Evolutionary conservation across 2,329 filamentous ascomycete genomes (phyloP), one percentile per base, ranked within the genome.

Genomic region (Penicillium verrucosum): DNA sequence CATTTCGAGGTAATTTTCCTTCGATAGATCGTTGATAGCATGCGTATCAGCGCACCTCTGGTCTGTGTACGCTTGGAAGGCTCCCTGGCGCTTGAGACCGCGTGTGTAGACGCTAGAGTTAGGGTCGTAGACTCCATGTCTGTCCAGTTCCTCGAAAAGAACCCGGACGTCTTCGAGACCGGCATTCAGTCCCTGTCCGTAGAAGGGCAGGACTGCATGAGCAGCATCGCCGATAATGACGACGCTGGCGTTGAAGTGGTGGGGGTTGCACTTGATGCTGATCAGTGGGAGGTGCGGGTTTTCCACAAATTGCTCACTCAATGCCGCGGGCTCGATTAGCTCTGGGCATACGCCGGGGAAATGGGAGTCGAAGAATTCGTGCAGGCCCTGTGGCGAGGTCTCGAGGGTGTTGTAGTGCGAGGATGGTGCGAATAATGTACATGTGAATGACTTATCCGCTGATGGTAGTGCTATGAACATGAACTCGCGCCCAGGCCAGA

Each of bases 401-500:
- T 92, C 88, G 1, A 99, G 82, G 1, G 80, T 73, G 3, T 81
- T 77, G 70, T 91, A 96, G 54, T 89, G 81, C 2, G 79, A 74
- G 37, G 87, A 84, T 0, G 92, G 89, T 38, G 95, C 83, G 73
- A 99, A 99, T 3, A 99, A 82, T 0, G 95, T 99, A 73, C 92
- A 96, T 0, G 92, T 97, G 71, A 99, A 99, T 2, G 90, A 89
- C 55, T 90, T 92, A 71, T 97, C 92, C 74, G 90, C 73, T n/a
- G 81, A 81, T 0, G 94, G 93, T 42, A 99, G 92, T 18, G 94
- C 95, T 69, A 99, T 99, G 76, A 99, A 99, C 95, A 99, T 97
- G 68, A 94, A 93, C 41, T 92, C 86, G 66, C 87, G 87, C 32
- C 90, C 92, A 0, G 94, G 94, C 94, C 94, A 99, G 70, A 99